phyloP scores from a whole-genome alignment of 208 protist species.

The Acanthamoeba sp. region DNA sequence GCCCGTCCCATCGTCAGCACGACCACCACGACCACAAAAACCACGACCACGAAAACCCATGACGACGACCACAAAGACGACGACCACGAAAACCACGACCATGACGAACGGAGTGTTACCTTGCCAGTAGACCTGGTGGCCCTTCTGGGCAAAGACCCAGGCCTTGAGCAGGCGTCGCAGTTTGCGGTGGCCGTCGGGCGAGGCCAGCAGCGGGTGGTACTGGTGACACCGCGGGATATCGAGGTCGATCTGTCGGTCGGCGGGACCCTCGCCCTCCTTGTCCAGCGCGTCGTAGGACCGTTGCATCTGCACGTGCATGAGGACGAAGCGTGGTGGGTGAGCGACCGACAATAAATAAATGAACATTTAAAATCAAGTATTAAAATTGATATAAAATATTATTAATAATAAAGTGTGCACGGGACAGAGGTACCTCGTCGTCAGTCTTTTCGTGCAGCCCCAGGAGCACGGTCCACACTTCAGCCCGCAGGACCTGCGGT shows the following conservation, averaged over 20 bases:
- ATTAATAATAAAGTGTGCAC: neutral
- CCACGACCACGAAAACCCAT: no score
- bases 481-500: conserved; percentile 91
- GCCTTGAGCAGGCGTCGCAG: conserved; percentile 91
- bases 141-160: conserved; percentile 89
- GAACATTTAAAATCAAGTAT: no score
- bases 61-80: no score
- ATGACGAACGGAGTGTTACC: conserved; percentile 74
- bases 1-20: no score
- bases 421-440: conserved; percentile 68
- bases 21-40: no score
- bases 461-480: conserved; percentile 94
- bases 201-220: conserved; percentile 93
- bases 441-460: conserved; percentile 84
- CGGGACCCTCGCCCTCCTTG: conserved; percentile 43
- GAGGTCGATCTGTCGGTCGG: conserved; percentile 94
- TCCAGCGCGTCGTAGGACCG: conserved; percentile 13
- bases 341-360: no score
- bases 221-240: conserved; percentile 97
- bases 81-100: no score
- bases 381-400: conserved; percentile 47
- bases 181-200: conserved; percentile 89
- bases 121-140: conserved; percentile 93
- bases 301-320: conserved; percentile 63
- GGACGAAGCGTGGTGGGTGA: no score